These are phyloP conservation scores for Chimonanthus salicifolius DNA, from an alignment of 164 flowering plant species.

Conservation along the genomic window DNA sequence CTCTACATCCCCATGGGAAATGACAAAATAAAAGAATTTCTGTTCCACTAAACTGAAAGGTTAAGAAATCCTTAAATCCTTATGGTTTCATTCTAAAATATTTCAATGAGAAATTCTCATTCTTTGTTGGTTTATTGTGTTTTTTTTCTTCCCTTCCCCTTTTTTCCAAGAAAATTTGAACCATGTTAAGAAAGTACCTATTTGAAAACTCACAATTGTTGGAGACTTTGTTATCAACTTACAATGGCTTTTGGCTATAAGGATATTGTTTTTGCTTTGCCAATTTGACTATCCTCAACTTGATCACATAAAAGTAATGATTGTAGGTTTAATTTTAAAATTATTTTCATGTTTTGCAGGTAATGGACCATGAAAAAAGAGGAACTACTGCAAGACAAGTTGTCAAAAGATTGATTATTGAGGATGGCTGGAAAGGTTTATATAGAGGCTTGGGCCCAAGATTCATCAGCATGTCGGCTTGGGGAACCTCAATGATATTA, in stretches of 20 bases:
- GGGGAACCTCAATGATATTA: constrained; percentile 99
- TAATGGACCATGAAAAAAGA: constrained; percentile 64
- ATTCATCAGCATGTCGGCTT: constrained; percentile 94
- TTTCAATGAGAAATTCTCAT: too few relatives aligned
- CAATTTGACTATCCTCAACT: background rate
- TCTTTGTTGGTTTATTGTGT: too few relatives aligned
- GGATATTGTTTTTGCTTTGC: background rate
- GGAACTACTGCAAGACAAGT: constrained; percentile 49
- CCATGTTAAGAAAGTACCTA: background rate
- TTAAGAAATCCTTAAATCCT: too few relatives aligned
- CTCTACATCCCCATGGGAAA: too few relatives aligned
- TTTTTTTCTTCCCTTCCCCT: too few relatives aligned
- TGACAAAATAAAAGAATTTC: too few relatives aligned
- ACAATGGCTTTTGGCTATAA: background rate
- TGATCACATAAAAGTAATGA: background rate
- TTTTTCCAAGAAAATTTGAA: too few relatives aligned
- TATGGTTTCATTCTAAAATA: too few relatives aligned
- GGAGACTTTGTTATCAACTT: background rate
- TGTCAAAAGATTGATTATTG: constrained; percentile 53
- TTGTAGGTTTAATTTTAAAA: constrained; percentile 1
- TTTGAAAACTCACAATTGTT: too few relatives aligned
- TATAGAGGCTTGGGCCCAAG: constrained; percentile 95
- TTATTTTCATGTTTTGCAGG: constrained; percentile 40
- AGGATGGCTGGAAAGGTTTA: constrained; percentile 93
- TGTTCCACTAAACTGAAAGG: too few relatives aligned